These are phyloP conservation scores for Torulaspora franciscae DNA, from an alignment of 805 yeast genomes.

Conservation along the genomic window DNA sequence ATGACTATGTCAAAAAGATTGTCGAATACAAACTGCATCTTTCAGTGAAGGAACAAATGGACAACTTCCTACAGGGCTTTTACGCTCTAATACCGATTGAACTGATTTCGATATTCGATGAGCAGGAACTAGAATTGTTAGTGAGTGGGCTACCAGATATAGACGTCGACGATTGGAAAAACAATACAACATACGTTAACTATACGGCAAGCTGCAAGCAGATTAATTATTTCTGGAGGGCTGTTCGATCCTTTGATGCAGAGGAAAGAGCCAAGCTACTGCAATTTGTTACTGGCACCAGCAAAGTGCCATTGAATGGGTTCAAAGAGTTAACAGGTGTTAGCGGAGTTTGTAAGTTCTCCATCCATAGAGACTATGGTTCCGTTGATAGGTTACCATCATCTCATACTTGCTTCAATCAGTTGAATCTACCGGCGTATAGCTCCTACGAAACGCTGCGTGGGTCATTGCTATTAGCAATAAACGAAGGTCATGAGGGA, in stretches of 20 bases:
- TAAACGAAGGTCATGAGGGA: conserved; percentile 94
- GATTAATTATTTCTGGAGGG: conserved; percentile 97
- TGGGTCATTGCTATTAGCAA: conserved; percentile 73
- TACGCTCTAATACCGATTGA: conserved; percentile 85
- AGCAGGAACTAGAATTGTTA: conserved; percentile 87
- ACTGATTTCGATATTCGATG: conserved; percentile 81
- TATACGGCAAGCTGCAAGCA: conserved; percentile 80
- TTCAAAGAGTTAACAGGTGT: conserved; percentile 87
- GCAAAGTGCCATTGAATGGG: conserved; percentile 92
- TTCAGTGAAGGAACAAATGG: conserved; percentile 84
- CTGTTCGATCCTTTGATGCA: conserved; percentile 86
- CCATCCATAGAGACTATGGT: conserved; percentile 86
- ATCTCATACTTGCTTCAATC: conserved; percentile 96
- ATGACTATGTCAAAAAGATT: conserved; percentile 77
- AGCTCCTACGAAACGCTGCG: conserved; percentile 82
- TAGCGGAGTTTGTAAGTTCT: conserved; percentile 77
- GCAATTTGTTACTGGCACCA: conserved; percentile 96
- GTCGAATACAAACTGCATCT: conserved; percentile 82
- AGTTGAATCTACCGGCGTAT: conserved; percentile 88
- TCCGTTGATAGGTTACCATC: conserved; percentile 83
- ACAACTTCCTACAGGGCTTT: conserved; percentile 79
- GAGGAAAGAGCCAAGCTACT: conserved; percentile 92
- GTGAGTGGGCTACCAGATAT: conserved; percentile 95
- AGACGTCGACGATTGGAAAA: conserved; percentile 94
- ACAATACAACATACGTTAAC: conserved; percentile 73